These are phyloP conservation scores for Silene noctiflora DNA, from an alignment of 179 eudicot genomes.

Conservation along the genomic window DNA sequence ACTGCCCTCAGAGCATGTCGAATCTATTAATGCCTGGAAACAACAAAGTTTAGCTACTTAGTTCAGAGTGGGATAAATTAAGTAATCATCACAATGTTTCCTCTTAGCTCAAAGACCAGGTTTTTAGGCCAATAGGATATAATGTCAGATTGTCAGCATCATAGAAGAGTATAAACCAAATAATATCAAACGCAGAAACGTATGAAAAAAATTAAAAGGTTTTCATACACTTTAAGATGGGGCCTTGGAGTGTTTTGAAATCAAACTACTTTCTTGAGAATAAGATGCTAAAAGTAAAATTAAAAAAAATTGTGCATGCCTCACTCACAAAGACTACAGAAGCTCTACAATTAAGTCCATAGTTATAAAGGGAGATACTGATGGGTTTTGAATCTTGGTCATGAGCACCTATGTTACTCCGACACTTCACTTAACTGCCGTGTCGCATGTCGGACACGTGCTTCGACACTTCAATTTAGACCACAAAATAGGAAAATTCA, in stretches of 20 bases:
- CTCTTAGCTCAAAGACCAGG: background rate
- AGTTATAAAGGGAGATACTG: too few species aligned
- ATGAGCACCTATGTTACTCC: too few species aligned
- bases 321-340: background rate
- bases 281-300: background rate
- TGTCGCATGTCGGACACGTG: too few species aligned
- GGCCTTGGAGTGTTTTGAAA: background rate
- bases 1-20: slow-evolving; percentile 62
- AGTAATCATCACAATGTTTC: background rate
- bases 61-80: background rate
- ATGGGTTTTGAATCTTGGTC: too few species aligned
- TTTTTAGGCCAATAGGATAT: background rate
- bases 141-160: background rate
- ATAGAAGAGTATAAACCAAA: background rate
- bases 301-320: background rate
- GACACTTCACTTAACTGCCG: too few species aligned
- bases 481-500: too few species aligned
- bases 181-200: background rate
- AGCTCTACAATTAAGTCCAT: background rate
- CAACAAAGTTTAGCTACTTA: background rate
- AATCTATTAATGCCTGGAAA: slow-evolving; percentile 82
- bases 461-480: too few species aligned
- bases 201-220: background rate
- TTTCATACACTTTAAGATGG: background rate
- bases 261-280: background rate